Base-by-base conservation (phyloP, 331 rosid species). In the Erythrophleum ivorense region DNA sequence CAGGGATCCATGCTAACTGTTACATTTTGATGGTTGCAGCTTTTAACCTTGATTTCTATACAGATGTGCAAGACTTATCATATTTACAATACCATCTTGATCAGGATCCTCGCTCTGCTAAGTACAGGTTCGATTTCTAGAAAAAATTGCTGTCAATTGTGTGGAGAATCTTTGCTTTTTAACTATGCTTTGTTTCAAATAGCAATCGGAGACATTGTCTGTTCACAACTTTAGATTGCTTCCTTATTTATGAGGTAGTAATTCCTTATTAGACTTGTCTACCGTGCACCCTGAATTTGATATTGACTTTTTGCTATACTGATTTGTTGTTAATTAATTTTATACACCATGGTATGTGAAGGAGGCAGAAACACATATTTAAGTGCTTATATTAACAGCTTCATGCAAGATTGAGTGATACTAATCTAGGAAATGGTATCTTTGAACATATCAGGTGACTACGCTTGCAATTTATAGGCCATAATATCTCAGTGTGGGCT, bases 21-120 rank as follows among this genome's bases (percentile, higher is more conserved):
- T 62, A 5, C 18, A 24, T 49, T 85, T 81, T 59, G 31, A 29
- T 16, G 24, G 60, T 76, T 88, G 87, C 93, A 95, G 99, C 89
- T 75, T 93, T 93, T 86, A 95, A 95, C 82, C 97, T 95, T 29
- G 99, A 93, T 72, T 95, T 91, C 87, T 95, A 87, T 65, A 95
- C 99, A 14, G 99, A 95, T 52, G 98, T 93, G 76, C 91, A 91
- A 88, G 98, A 95, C 78, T 89, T 95, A 80, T 91, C 96, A 68
- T 91, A 91, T 86, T 86, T 95, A 83, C 99, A 95, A 57, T 14
- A 88, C 79, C 91, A 77, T 77, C 91, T 93, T 77, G 97, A 86
- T 83, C 91, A 85, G 87, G 99, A 95, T 90, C 92, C 96, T 82
- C 89, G 88, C 72, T 84, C 96, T 59, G 89, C 98, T 64, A 93